Conservation (phyloP, 306 rosid genomes). For the Morella rubra region DNA sequence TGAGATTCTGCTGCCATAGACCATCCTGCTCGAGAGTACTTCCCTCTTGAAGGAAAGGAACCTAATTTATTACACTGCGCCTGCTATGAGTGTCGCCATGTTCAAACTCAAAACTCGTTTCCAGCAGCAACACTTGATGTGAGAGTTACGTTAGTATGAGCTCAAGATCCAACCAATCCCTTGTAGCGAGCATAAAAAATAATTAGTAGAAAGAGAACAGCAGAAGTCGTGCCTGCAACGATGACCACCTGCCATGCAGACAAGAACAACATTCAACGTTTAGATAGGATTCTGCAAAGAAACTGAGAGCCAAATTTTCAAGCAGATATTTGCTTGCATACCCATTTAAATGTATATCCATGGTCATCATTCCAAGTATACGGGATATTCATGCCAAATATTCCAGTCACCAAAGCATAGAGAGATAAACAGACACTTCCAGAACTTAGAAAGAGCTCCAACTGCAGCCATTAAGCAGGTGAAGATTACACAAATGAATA, state of each 20-base stretch:
- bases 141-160: not conserved
- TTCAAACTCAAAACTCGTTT: slow-evolving; percentile 11
- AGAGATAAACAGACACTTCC: slow-evolving; percentile 53
- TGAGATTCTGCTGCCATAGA: not conserved
- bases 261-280: slow-evolving; percentile 1
- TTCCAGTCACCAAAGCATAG: slow-evolving; percentile 57
- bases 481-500: slow-evolving; percentile 10
- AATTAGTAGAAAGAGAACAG: slow-evolving; percentile 34
- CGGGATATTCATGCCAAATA: slow-evolving; percentile 72
- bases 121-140: not conserved
- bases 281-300: not conserved
- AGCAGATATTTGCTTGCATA: slow-evolving; percentile 22
- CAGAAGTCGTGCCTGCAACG: slow-evolving; percentile 30
- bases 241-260: slow-evolving; percentile 54
- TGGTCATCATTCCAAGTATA: slow-evolving; percentile 47
- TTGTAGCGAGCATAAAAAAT: slow-evolving; percentile 57
- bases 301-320: not conserved
- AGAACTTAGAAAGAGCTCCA: slow-evolving; percentile 70
- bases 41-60: not conserved
- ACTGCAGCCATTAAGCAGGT: slow-evolving; percentile 42
- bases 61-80: not conserved
- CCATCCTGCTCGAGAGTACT: not conserved
- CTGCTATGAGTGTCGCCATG: not conserved
- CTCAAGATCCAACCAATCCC: slow-evolving; percentile 68
- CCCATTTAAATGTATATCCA: slow-evolving; percentile 80